Percentiles rank a stretch among this genome's conserved stretches.
phyloP scores from a whole-genome alignment of 345 rosid species.

The Acer yangbiense region DNA sequence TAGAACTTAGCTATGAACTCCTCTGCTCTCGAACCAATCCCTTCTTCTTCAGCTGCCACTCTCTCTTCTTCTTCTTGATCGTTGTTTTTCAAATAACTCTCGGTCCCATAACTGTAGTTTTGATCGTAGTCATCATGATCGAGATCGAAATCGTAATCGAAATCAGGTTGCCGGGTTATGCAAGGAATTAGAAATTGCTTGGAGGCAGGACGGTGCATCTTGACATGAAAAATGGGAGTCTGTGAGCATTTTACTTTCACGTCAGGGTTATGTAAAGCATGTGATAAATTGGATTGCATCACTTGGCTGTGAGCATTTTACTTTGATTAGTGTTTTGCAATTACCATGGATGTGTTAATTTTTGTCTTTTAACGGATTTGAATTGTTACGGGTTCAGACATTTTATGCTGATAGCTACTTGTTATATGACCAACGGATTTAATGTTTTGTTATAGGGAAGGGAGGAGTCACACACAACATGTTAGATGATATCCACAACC shows the following conservation, averaged over 20 bases:
- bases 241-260: background rate
- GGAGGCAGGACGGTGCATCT: conserved; percentile 64
- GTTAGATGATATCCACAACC: conserved; percentile 90
- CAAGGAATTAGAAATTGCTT: conserved; percentile 72
- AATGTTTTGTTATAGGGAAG: conserved; percentile 48
- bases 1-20: conserved; percentile 80
- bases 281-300: background rate
- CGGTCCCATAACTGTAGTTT: conserved; percentile 23
- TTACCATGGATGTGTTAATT: no score
- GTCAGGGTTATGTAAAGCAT: background rate
- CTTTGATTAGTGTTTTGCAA: background rate
- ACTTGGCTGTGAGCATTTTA: background rate
- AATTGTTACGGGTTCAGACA: no score
- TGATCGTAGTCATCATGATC: conserved; percentile 21
- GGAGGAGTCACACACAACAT: conserved; percentile 91
- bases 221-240: conserved; percentile 71
- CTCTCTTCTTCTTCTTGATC: conserved; percentile 24
- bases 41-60: conserved; percentile 45
- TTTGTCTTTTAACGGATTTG: no score
- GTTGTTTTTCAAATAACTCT: conserved; percentile 24
- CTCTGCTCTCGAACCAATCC: conserved; percentile 79
- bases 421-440: no score
- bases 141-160: conserved; percentile 51
- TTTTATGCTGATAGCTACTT: no score
- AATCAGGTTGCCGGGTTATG: conserved; percentile 51